phyloP scores from a whole-genome alignment of 2,329 filamentous ascomycete genomes.

The Colletotrichum acutatum region DNA sequence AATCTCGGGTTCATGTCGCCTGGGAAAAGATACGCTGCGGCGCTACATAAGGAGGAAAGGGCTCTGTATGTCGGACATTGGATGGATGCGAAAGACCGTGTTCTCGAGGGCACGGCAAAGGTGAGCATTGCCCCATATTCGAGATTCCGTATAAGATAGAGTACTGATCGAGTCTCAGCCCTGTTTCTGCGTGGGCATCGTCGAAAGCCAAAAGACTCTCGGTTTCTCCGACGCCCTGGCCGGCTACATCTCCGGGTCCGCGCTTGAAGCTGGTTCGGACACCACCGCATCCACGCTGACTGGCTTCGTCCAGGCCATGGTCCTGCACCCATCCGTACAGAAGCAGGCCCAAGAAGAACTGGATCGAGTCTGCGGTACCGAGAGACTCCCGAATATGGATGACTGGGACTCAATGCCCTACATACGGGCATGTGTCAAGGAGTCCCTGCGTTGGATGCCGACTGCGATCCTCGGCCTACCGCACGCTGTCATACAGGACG shows the following conservation, averaged over 20 bases:
- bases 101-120: slow-evolving; percentile 31
- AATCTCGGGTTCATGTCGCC: slow-evolving; percentile 26
- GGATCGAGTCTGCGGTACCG: slow-evolving; percentile 53
- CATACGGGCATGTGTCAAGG: slow-evolving; percentile 57
- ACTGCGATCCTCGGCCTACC: slow-evolving; percentile 49
- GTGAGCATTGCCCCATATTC: background rate
- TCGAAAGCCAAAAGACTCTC: slow-evolving; percentile 36
- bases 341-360: slow-evolving; percentile 53
- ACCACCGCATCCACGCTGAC: slow-evolving; percentile 54
- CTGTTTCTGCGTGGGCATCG: slow-evolving; percentile 42
- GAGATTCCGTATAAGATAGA: background rate
- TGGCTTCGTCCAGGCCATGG: slow-evolving; percentile 59
- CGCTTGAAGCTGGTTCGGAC: slow-evolving; percentile 54
- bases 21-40: slow-evolving; percentile 43
- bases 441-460: slow-evolving; percentile 59
- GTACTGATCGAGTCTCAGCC: slow-evolving; percentile 38
- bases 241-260: slow-evolving; percentile 47
- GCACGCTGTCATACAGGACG: slow-evolving; percentile 46
- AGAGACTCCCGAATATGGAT: slow-evolving; percentile 53
- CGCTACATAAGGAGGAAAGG: slow-evolving; percentile 43
- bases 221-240: slow-evolving; percentile 45
- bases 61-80: slow-evolving; percentile 34
- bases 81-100: slow-evolving; percentile 33
- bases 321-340: slow-evolving; percentile 53
- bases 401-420: slow-evolving; percentile 59